These are phyloP conservation scores for Colletotrichum sp. DNA, from an alignment of 2,329 filamentous ascomycete species.

Conservation along the genomic window DNA sequence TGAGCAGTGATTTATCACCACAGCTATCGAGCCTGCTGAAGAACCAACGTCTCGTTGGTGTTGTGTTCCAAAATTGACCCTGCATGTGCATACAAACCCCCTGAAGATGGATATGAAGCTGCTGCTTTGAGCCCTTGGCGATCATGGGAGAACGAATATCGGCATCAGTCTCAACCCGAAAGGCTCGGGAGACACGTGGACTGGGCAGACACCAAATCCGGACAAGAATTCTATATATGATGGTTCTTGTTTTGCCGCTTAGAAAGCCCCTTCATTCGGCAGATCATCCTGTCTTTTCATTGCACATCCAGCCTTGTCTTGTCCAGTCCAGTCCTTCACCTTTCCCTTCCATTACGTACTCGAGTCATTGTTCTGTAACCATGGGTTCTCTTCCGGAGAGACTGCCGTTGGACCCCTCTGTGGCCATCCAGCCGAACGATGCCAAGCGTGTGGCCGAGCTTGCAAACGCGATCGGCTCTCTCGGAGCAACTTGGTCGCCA, in stretches of 20 bases:
- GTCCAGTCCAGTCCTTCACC: no score
- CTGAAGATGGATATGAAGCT: not conserved
- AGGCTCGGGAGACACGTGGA: not conserved
- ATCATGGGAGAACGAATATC: not conserved
- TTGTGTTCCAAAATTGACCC: not conserved
- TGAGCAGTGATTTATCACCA: not conserved
- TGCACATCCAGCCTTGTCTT: no score
- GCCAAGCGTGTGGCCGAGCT: not conserved
- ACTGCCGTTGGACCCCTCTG: not conserved
- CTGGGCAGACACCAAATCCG: not conserved
- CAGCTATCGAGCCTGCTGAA: not conserved
- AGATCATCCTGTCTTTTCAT: not conserved
- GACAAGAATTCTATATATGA: not conserved
- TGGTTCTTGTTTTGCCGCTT: not conserved
- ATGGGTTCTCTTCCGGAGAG: constrained; percentile 2
- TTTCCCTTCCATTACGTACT: not conserved
- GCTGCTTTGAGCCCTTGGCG: not conserved
- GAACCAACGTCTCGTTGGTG: not conserved
- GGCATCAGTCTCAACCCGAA: not conserved
- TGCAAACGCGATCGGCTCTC: not conserved
- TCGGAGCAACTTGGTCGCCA: not conserved
- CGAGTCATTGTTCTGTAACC: not conserved
- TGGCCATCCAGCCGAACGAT: not conserved
- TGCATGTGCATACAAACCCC: not conserved
- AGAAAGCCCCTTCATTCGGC: not conserved